Percentiles rank a stretch among this genome's conserved stretches.
Evolutionary conservation across 257 asterid genomes (phyloP).

Genomic region (Marsdenia floribunda): DNA sequence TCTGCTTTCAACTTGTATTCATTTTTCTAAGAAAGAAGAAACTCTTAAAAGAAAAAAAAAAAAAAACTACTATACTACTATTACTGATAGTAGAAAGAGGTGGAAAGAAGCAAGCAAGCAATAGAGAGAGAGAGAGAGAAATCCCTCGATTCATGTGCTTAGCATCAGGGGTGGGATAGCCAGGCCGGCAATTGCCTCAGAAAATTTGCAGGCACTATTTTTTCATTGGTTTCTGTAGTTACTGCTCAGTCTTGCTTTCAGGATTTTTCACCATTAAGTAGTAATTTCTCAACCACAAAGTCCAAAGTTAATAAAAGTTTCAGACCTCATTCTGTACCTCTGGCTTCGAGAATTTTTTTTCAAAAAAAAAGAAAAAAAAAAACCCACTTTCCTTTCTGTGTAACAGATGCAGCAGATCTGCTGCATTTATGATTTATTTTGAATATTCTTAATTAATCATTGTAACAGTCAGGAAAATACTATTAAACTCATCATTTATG

Average conservation of each 20-base stretch:
- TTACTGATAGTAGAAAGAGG: background rate
- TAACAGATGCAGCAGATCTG: background rate
- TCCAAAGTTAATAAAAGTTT: too few species aligned
- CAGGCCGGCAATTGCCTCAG: conserved; percentile 28
- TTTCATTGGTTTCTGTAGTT: conserved; percentile 6
- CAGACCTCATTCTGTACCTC: too few species aligned
- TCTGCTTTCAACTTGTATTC: conserved; percentile 22
- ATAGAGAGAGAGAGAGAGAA: background rate
- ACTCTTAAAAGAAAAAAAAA: background rate
- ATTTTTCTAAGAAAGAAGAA: conserved; percentile 6
- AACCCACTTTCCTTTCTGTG: too few species aligned
- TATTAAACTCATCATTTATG: too few species aligned
- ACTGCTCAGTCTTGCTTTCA: conserved; percentile 4
- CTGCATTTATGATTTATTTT: too few species aligned
- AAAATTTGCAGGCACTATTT: conserved; percentile 23
- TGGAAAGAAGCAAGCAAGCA: background rate
- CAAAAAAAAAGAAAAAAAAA: too few species aligned
- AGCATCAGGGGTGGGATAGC: conserved; percentile 15
- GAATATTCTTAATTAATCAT: too few species aligned
- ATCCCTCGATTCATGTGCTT: conserved; percentile 29
- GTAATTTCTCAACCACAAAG: too few species aligned
- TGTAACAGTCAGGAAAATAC: too few species aligned
- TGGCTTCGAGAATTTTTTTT: too few species aligned
- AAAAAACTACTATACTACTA: background rate
- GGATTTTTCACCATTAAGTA: conserved; percentile 16